phyloP scores from a whole-genome alignment of 768 basidiomycete species.

The Cystobasidiopsis lactophilus region DNA sequence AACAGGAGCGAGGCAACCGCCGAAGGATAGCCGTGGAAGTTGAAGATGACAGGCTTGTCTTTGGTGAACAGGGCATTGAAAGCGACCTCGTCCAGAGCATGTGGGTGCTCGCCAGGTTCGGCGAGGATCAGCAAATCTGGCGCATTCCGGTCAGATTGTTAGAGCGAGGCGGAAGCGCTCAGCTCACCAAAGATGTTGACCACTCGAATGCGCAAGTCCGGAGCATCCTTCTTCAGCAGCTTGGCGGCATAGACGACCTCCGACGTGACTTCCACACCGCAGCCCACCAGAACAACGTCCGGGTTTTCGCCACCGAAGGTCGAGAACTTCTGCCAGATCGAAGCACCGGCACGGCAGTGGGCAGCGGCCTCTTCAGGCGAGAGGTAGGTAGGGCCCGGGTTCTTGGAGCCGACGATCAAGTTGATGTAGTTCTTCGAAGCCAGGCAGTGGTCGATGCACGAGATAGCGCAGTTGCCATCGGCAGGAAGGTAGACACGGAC shows the following conservation, averaged over 20 bases:
- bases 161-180: no score
- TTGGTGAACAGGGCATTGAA: slow-evolving; percentile 52
- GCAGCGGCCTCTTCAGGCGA: slow-evolving; percentile 51
- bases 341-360: slow-evolving; percentile 73
- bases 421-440: slow-evolving; percentile 67
- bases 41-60: slow-evolving; percentile 47
- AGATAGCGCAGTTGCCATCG: slow-evolving; percentile 71
- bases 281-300: slow-evolving; percentile 50
- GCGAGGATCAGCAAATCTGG: slow-evolving; percentile 60
- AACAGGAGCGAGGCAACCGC: slow-evolving; percentile 13
- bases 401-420: slow-evolving; percentile 66
- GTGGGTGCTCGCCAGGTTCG: slow-evolving; percentile 47
- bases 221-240: slow-evolving; percentile 45
- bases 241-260: slow-evolving; percentile 72
- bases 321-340: slow-evolving; percentile 53
- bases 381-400: slow-evolving; percentile 39
- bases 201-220: slow-evolving; percentile 56
- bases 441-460: slow-evolving; percentile 62
- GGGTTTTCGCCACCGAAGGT: slow-evolving; percentile 24
- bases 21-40: slow-evolving; percentile 34
- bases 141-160: neutral
- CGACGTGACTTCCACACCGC: slow-evolving; percentile 66
- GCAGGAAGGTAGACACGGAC: slow-evolving; percentile 40
- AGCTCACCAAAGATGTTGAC: slow-evolving; percentile 46
- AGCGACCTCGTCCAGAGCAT: slow-evolving; percentile 39